Percentiles rank a stretch among this genome's conserved stretches.
Evolutionary conservation across 2,329 filamentous ascomycete species (phyloP).

Genomic region (Chrysosporium keratinophilum): DNA sequence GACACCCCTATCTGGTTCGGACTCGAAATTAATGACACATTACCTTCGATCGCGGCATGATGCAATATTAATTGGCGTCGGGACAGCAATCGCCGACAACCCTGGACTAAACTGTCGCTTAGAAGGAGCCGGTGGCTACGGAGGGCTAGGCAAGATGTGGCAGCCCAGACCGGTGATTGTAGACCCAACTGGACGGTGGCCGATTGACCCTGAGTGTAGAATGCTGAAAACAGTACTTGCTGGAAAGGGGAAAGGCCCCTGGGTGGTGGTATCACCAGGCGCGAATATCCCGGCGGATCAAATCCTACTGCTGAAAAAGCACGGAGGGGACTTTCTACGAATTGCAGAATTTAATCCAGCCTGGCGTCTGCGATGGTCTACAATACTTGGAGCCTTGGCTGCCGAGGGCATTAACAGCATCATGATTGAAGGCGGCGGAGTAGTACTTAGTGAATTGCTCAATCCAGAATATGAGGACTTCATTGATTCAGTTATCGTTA

Average conservation of each 20-base stretch:
- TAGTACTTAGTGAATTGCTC: slow-evolving; percentile 74
- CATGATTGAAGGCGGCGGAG: slow-evolving; percentile 84
- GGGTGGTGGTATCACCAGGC: slow-evolving; percentile 50
- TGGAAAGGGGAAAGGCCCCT: slow-evolving; percentile 62
- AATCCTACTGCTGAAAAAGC: slow-evolving; percentile 36
- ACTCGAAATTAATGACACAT: slow-evolving; percentile 89
- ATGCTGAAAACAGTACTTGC: slow-evolving; percentile 55
- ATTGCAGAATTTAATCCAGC: slow-evolving; percentile 31
- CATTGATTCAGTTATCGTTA: slow-evolving; percentile 71
- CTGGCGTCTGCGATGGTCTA: slow-evolving; percentile 51
- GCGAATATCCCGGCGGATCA: slow-evolving; percentile 40
- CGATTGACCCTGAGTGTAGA: slow-evolving; percentile 49
- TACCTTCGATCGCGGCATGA: slow-evolving; percentile 75
- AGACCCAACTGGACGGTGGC: slow-evolving; percentile 69
- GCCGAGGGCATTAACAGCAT: slow-evolving; percentile 59
- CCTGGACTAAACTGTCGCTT: slow-evolving; percentile 80
- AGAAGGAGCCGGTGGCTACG: slow-evolving; percentile 47
- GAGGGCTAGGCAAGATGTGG: slow-evolving; percentile 40
- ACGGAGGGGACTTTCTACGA: slow-evolving; percentile 39
- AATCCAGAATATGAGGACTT: slow-evolving; percentile 49
- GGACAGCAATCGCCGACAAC: slow-evolving; percentile 74
- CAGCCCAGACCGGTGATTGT: slow-evolving; percentile 76
- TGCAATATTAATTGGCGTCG: slow-evolving; percentile 74
- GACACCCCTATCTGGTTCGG: slow-evolving; percentile 69
- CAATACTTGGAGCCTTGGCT: slow-evolving; percentile 50